Evolutionary conservation across 2,329 filamentous ascomycete genomes (phyloP), one percentile per base, ranked within the genome.

Genomic region (Aspergillus thermomutatus): DNA sequence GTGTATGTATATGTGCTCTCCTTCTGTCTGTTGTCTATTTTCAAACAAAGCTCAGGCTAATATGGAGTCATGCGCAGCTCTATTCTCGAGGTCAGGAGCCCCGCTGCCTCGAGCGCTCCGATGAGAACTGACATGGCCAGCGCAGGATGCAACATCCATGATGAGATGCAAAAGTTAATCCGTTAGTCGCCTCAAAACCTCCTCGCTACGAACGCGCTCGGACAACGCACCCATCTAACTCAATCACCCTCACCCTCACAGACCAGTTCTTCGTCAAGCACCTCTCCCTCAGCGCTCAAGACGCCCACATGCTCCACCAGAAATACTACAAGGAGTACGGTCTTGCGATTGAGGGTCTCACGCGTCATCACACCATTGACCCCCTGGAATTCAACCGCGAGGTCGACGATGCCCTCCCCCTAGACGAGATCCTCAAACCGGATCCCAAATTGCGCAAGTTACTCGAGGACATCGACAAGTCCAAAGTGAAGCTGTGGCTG

Each of bases 301-400:
- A 97, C 57, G 94, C 94, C n/a, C 85, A 85, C 58, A 83, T 87
- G 66, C 84, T 99, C 26, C 94, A 97, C 75, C 82, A 86, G 73
- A 90, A 92, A 66, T 99, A 99, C 79, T 99, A 97, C 79, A 88
- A 87, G 68, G 92, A 90, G 73, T 99, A 99, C 72, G 94, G 95
- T 28, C 85, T 99, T n/a, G 94, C 94, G 28, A 95, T 99, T 62
- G 92, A 97, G 77, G 94, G 94, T 1, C 83, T 99, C 1, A 91
- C 96, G 40, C 87, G 91, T 9, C 90, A 97, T 75, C 94, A 99
- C 78, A 87, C 96, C 75, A 96, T 99, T 66, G 91, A 97, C 68
- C 90, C 94, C 1, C 81, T 99, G 4, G 92, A 95, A 54, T 99
- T 97, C 80, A 99, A 99, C 73, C 78, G 84, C 62, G 88, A 96